A percentile compares a stretch with the other conserved stretches of the same genome.
phyloP scores from a whole-genome alignment of 345 rosid species.

The Lepidium didymum region DNA sequence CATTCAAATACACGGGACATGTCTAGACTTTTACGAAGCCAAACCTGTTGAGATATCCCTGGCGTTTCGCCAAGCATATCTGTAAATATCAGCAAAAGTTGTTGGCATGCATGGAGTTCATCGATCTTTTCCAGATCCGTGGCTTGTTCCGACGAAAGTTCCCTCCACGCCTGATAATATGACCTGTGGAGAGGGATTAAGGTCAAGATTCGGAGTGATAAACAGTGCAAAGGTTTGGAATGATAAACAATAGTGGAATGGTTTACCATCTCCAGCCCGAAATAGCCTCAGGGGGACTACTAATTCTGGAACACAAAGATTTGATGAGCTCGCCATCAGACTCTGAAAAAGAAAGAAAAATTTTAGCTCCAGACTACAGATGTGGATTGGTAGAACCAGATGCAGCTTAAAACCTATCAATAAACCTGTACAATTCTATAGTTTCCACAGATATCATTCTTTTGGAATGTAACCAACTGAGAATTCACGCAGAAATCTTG shows the following conservation, averaged over 20 bases:
- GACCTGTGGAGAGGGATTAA: conserved; percentile 46
- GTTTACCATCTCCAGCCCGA: conserved; percentile 87
- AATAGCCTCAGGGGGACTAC: conserved; percentile 59
- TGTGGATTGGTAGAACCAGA: conserved; percentile 5
- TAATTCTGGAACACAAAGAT: conserved; percentile 41
- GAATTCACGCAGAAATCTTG: not conserved
- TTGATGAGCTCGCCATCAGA: conserved; percentile 2
- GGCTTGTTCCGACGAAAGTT: conserved; percentile 34
- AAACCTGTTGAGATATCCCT: conserved; percentile 20
- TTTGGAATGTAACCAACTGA: not conserved
- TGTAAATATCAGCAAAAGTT: conserved; percentile 38
- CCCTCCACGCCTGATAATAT: conserved; percentile 59
- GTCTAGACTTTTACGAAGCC: conserved; percentile 32
- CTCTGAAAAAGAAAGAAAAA: conserved; percentile 19
- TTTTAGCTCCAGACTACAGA: not conserved
- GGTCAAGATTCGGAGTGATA: not conserved
- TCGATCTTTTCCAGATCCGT: conserved; percentile 43
- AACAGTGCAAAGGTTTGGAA: not conserved
- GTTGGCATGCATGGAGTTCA: conserved; percentile 58
- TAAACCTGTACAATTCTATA: not conserved
- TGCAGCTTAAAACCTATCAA: conserved; percentile 5
- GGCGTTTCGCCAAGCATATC: conserved; percentile 38
- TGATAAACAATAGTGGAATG: not conserved
- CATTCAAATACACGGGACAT: conserved; percentile 40
- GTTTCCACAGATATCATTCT: conserved; percentile 1